phyloP scores from a whole-genome alignment of 768 basidiomycete genomes.

The Boletus coccyginus region DNA sequence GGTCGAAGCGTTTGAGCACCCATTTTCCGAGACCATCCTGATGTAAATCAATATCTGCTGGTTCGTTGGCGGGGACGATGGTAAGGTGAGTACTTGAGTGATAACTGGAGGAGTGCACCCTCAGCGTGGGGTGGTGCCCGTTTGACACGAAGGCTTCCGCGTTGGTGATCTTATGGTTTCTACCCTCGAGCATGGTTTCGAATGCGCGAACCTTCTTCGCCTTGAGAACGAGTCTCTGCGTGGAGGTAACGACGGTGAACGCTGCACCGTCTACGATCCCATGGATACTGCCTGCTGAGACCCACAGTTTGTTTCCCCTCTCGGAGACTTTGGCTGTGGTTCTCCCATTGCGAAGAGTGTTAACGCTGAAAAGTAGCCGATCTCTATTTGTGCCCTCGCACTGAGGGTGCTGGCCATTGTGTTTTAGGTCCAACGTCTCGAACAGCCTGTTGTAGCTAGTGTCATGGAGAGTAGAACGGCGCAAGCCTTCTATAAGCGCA shows the following conservation, averaged over 20 bases:
- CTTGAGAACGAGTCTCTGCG: conserved; percentile 4
- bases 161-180: not conserved
- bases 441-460: conserved; percentile 14
- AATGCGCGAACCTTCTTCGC: conserved; percentile 15
- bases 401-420: conserved; percentile 12
- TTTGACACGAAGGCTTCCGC: conserved; percentile 9
- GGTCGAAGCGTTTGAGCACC: conserved; percentile 17
- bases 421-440: conserved; percentile 10
- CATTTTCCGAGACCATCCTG: conserved; percentile 1
- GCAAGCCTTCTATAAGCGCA: conserved; percentile 16
- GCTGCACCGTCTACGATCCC: conserved; percentile 14
- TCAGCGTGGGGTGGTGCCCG: conserved; percentile 12
- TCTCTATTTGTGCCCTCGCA: conserved; percentile 18
- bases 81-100: conserved; percentile 1
- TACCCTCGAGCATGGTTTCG: conserved; percentile 12
- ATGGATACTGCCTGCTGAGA: conserved; percentile 20
- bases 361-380: conserved; percentile 19
- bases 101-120: conserved; percentile 1
- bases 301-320: not conserved
- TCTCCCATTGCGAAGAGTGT: conserved; percentile 9
- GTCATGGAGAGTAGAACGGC: conserved; percentile 3
- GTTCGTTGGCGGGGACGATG: conserved; percentile 6
- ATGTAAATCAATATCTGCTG: conserved; percentile 7
- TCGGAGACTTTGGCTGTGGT: conserved; percentile 16
- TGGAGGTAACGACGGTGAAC: conserved; percentile 6